Evolutionary conservation across 805 yeast species (phyloP).

Genomic region (Saccharomycopsis capsularis): DNA sequence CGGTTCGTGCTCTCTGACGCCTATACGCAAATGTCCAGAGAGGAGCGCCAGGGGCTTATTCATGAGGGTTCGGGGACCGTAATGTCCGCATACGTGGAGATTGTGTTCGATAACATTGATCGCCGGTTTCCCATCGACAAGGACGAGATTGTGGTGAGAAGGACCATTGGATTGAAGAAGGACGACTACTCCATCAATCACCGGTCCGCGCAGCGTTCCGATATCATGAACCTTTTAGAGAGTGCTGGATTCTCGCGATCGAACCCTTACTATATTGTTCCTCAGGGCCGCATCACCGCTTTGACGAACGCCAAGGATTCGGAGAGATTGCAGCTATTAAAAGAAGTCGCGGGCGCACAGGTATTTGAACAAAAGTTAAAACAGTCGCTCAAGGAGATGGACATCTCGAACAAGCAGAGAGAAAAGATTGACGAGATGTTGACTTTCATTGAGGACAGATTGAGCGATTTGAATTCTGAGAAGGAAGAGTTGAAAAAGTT

Average conservation of each 20-base stretch:
- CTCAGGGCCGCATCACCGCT: conserved; percentile 87
- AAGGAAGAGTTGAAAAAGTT: conserved; percentile 64
- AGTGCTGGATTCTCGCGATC: conserved; percentile 88
- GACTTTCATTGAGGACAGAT: conserved; percentile 58
- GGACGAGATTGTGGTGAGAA: conserved; percentile 64
- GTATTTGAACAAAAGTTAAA: conserved; percentile 76
- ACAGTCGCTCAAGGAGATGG: conserved; percentile 77
- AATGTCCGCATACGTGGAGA: conserved; percentile 89
- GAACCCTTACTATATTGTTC: conserved; percentile 93
- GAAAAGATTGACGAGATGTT: conserved; percentile 70
- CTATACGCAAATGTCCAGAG: conserved; percentile 73
- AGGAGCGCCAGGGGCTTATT: conserved; percentile 78
- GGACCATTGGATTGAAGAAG: conserved; percentile 89
- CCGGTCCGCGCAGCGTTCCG: conserved; percentile 70
- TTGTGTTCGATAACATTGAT: conserved; percentile 76
- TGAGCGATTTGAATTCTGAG: conserved; percentile 75
- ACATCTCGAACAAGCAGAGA: conserved; percentile 58
- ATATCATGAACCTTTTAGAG: conserved; percentile 74
- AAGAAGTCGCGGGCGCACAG: conserved; percentile 93
- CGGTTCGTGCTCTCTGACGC: conserved; percentile 89
- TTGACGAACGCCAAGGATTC: conserved; percentile 83
- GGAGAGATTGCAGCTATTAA: conserved; percentile 70
- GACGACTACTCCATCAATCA: conserved; percentile 86
- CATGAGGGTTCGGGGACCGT: conserved; percentile 89
- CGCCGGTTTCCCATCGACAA: conserved; percentile 64